Evolutionary conservation across 345 rosid species (phyloP).

Genomic region (Odontarrhena argentea): DNA sequence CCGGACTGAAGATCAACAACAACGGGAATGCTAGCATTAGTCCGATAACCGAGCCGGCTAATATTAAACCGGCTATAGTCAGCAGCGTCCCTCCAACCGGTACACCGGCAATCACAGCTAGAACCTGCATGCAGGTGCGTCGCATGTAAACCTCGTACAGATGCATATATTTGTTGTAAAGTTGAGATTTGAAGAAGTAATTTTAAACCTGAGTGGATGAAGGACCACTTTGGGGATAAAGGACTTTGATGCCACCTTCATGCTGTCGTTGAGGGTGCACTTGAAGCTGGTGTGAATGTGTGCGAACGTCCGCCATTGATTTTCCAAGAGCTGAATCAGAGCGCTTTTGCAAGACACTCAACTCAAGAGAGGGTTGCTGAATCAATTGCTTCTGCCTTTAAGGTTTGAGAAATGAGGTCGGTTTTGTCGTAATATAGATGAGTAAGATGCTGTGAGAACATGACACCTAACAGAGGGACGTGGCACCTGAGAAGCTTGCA

Average conservation of each 20-base stretch:
- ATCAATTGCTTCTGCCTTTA: conserved; percentile 11
- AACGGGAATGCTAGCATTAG: conserved; percentile 61
- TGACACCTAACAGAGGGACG: conserved; percentile 52
- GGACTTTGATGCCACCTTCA: conserved; percentile 43
- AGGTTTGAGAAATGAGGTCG: conserved; percentile 27
- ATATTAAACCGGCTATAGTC: conserved; percentile 63
- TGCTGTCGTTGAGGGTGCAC: conserved; percentile 60
- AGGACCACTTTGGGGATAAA: conserved; percentile 47
- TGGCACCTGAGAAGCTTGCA: conserved; percentile 63
- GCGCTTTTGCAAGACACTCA: conserved; percentile 10
- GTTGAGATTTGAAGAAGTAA: conserved; percentile 2
- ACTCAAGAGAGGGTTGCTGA: conserved; percentile 16
- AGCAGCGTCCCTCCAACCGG: conserved; percentile 70
- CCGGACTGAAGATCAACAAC: conserved; percentile 74
- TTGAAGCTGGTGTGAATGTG: conserved; percentile 59
- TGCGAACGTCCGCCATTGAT: conserved; percentile 57
- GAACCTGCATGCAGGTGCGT: conserved; percentile 44
- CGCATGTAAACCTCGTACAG: neutral
- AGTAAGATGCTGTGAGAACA: neutral
- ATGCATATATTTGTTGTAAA: conserved; percentile 2
- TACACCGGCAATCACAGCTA: conserved; percentile 54
- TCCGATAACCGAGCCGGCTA: conserved; percentile 66
- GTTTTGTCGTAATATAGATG: conserved; percentile 34
- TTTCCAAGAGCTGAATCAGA: neutral
- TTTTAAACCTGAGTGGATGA: conserved; percentile 46